Base-by-base conservation (phyloP, 1,139 yeast species). In the Komagataea norvegica region DNA sequence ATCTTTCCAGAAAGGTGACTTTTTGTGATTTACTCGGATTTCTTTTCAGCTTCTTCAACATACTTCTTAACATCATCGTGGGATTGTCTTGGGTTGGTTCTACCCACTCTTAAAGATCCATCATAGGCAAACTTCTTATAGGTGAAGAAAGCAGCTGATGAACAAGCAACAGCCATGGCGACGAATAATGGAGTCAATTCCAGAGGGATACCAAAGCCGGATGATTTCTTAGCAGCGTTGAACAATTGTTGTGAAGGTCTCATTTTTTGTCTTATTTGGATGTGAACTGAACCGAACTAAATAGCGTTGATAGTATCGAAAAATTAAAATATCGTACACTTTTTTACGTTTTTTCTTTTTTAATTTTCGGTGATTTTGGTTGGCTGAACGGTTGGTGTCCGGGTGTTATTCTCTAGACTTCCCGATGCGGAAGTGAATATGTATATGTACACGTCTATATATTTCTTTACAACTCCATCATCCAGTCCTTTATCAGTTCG, bases 141-240 rank as follows among this genome's bases (percentile, higher is more conserved):
- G 37, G 86, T 68, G 73, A 83, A 83, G 68, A 63, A 82, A 48
- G 65, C 51, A 45, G 81, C 88, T 23, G 91, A 82, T 44, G 62
- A 59, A 54, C 77, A 56, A 33, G 91, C 91, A 43, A 79, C 79
- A 54, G 79, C 84, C 64, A 72, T 67, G 29, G 77, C 77, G 29
- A 70, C 60, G 49, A 72, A 68, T 61, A 83, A 73, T 61, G 93
- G 93, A 60, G 82, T 78, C 71, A 83, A 68, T 67, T 83, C 93
- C 40, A 82, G 77, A 50, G 93, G 93, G 39, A 79, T 59, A 31
- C 49, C 24, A 54, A 60, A 37, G 49, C 61, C 65, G 37, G 45
- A 41, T 14, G 55, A 43, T 43, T 59, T 52, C 53, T 62, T 62
- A 30, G 42, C 74, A 48, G 73, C 70, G 59, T 70, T 69, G 57